phyloP scores from a whole-genome alignment of 139 green algal species.

The Tetradesmus obliquus region DNA sequence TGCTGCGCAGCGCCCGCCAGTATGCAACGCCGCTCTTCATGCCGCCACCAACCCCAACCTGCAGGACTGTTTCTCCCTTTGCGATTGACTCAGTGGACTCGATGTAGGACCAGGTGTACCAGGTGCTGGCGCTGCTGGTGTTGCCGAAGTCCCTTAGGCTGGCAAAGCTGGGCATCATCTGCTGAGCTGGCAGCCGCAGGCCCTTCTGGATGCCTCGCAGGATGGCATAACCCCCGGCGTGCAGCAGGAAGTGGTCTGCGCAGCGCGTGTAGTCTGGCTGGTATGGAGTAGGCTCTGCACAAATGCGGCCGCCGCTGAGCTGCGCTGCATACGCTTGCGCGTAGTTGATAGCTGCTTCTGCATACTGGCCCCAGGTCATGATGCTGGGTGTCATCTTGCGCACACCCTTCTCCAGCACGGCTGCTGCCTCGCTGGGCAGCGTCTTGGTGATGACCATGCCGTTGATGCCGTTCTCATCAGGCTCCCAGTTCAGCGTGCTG shows the following conservation, averaged over 20 bases:
- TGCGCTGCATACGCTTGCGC: neutral
- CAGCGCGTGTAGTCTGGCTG: slow-evolving; percentile 60
- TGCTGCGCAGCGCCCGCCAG: slow-evolving; percentile 52
- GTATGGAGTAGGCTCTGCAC: slow-evolving; percentile 15
- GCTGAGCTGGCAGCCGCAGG: slow-evolving; percentile 49
- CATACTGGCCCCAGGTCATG: slow-evolving; percentile 53
- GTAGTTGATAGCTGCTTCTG: slow-evolving; percentile 43
- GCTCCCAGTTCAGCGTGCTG: slow-evolving; percentile 47
- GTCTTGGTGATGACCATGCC: slow-evolving; percentile 54
- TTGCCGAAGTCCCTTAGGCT: slow-evolving; percentile 57
- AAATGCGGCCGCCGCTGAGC: neutral
- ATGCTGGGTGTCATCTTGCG: slow-evolving; percentile 46
- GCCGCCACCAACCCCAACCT: slow-evolving; percentile 54
- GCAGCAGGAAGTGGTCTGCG: slow-evolving; percentile 63
- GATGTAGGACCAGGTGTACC: slow-evolving; percentile 58
- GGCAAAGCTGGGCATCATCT: slow-evolving; percentile 68
- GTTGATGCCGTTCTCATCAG: slow-evolving; percentile 48
- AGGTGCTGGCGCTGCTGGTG: slow-evolving; percentile 48
- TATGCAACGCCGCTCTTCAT: slow-evolving; percentile 54
- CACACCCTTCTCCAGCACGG: slow-evolving; percentile 45
- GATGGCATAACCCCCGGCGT: slow-evolving; percentile 58
- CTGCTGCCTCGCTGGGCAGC: slow-evolving; percentile 44
- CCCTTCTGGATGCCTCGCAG: slow-evolving; percentile 47
- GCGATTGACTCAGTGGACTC: slow-evolving; percentile 46
- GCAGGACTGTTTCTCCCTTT: slow-evolving; percentile 47